Conservation (phyloP, 1,284 basidiomycete species). For the Melampsora americana region DNA sequence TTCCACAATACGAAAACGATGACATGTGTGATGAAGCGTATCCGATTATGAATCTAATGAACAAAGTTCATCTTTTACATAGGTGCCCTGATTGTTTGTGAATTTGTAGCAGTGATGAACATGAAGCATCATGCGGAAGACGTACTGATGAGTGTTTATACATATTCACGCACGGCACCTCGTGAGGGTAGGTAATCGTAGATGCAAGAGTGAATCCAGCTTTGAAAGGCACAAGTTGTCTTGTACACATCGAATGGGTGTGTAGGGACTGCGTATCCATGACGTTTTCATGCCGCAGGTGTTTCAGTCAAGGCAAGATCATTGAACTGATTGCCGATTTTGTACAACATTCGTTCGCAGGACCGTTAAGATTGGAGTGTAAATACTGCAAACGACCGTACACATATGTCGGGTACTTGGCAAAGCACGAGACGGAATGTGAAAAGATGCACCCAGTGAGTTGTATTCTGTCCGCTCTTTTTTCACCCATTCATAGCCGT, state of each 20-base stretch:
- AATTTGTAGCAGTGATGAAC: too few species aligned
- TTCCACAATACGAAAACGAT: too few species aligned
- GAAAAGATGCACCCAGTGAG: not conserved
- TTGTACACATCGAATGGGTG: not conserved
- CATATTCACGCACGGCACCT: too few species aligned
- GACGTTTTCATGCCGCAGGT: too few species aligned
- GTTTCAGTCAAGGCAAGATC: not conserved
- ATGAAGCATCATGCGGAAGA: too few species aligned
- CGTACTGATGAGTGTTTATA: too few species aligned
- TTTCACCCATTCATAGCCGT: too few species aligned
- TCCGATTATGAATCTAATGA: too few species aligned
- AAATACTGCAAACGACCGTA: not conserved
- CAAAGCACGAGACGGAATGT: not conserved
- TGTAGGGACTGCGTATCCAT: not conserved
- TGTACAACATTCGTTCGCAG: not conserved
- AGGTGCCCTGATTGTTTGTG: too few species aligned
- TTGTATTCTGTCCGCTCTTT: too few species aligned
- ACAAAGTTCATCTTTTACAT: too few species aligned
- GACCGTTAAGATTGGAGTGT: not conserved
- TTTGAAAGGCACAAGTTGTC: not conserved
- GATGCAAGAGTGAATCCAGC: not conserved
- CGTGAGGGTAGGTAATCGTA: not conserved
- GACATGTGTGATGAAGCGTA: too few species aligned
- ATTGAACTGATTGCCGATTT: not conserved
- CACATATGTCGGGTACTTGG: not conserved